Evolutionary conservation across 768 basidiomycete genomes (phyloP).

Genomic region (Boletus edulis): DNA sequence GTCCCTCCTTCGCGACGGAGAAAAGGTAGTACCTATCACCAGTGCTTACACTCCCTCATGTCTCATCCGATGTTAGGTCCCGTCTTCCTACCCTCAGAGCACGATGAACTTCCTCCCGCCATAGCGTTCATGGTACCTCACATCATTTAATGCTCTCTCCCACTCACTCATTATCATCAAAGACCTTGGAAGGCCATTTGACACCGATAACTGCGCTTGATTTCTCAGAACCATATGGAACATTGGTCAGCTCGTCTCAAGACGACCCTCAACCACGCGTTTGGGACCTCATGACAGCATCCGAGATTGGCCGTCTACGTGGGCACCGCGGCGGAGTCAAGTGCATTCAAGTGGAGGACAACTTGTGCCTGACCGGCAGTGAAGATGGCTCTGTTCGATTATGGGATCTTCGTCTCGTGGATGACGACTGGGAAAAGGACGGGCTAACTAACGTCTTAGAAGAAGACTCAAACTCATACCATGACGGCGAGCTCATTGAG

Average conservation of each 20-base stretch:
- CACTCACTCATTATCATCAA: slow-evolving; percentile 12
- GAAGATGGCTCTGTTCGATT: slow-evolving; percentile 81
- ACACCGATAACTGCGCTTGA: slow-evolving; percentile 87
- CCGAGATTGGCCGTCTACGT: slow-evolving; percentile 78
- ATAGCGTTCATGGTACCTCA: slow-evolving; percentile 90
- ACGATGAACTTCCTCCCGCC: slow-evolving; percentile 90
- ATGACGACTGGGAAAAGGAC: slow-evolving; percentile 61
- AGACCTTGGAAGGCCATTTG: slow-evolving; percentile 82
- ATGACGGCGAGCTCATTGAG: slow-evolving; percentile 38
- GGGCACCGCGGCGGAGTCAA: slow-evolving; percentile 85
- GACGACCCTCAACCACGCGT: slow-evolving; percentile 87
- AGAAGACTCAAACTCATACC: slow-evolving; percentile 46
- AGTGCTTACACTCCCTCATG: neutral
- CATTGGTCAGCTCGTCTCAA: slow-evolving; percentile 82
- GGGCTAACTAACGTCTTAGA: slow-evolving; percentile 62
- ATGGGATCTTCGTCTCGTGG: slow-evolving; percentile 89
- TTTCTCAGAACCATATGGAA: slow-evolving; percentile 96
- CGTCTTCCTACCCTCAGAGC: slow-evolving; percentile 95
- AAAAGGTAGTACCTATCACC: slow-evolving; percentile 21
- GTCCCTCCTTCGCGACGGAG: slow-evolving; percentile 32
- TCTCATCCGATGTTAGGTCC: slow-evolving; percentile 55
- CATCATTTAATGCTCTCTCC: neutral
- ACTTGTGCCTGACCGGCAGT: slow-evolving; percentile 86
- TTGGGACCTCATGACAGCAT: slow-evolving; percentile 92
- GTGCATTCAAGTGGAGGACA: slow-evolving; percentile 89